Conservation (phyloP, 495 filamentous ascomycete species). For the Endocarpon pusillum region DNA sequence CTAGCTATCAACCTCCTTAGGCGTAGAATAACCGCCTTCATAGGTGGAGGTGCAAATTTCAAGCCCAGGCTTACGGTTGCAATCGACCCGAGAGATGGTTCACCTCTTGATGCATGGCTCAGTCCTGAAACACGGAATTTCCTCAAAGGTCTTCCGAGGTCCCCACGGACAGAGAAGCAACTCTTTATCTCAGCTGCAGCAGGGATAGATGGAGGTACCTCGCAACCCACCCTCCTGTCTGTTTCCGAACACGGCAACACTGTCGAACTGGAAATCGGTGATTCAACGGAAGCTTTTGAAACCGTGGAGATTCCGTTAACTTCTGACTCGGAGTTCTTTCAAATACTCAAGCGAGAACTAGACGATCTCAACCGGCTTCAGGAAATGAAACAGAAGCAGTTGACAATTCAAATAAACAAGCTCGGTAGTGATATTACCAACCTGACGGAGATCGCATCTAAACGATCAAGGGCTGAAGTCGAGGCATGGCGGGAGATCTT, state of each 20-base stretch:
- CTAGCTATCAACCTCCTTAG: conserved; percentile 1
- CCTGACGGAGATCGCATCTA: neutral
- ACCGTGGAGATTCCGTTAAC: conserved; percentile 46
- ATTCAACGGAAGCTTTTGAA: conserved; percentile 4
- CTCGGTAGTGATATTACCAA: conserved; percentile 33
- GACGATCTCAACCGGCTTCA: conserved; percentile 42
- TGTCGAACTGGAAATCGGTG: too few relatives aligned
- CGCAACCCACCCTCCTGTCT: neutral
- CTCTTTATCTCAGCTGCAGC: neutral
- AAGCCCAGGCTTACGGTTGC: conserved; percentile 42
- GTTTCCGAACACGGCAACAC: too few relatives aligned
- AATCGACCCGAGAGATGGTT: conserved; percentile 31
- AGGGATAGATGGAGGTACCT: conserved; percentile 5
- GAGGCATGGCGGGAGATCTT: conserved; percentile 59
- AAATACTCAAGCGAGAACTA: conserved; percentile 43
- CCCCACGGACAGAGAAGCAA: too few relatives aligned
- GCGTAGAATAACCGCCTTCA: neutral
- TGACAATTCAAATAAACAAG: conserved; percentile 33
- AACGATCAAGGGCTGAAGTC: conserved; percentile 37
- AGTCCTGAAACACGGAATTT: conserved; percentile 33
- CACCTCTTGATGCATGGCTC: conserved; percentile 36
- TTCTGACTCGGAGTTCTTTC: conserved; percentile 53
- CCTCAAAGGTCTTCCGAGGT: conserved; percentile 28
- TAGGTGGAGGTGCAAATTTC: conserved; percentile 23
- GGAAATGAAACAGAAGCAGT: conserved; percentile 31